Base-by-base conservation (phyloP, 129 eudicot species). In the Heracleum sosnowskyi region DNA sequence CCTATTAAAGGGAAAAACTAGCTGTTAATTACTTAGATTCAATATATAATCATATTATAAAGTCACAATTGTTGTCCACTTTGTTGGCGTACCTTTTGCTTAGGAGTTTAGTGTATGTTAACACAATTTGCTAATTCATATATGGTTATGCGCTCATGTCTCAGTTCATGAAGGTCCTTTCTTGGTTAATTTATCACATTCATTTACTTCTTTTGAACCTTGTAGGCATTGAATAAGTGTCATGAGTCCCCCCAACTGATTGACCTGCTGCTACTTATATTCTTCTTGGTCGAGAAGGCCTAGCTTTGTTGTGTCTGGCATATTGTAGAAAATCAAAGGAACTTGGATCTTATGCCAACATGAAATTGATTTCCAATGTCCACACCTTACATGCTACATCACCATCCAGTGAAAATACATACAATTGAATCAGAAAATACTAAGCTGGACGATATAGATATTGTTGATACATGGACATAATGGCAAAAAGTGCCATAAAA, bases 201-300 rank as follows among this genome's bases (percentile, higher is more conserved):
- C 22, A 35, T 20, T 33, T 69, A 20, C 46, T 69, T 69, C 13
- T 69, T 77, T 33, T 73, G 44, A 51, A 44, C 49, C 74, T 45
- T 57, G 57, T 80, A 94, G 98, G 97, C 88, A 74, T 72, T 95
- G 85, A 92, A 88, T 84, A 95, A 83, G 85, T 95, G 98, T 69
- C 96, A 97, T 36, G 98, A 95, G 68, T 88, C 90, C 98, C 98
- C 79, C 96, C 98, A 28, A 83, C 88, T 6, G 92, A 88, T 84
- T 91, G 98, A 97, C 98, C 98, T 78, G 92, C 90, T 71, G 92
- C 96, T 80, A 97, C 97, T 11, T 95, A 91, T 88, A 90, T 90
- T 83, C 98, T 95, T 81, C 96, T 95, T 86, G 97, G n/a, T n/a
- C n/a, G n/a, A n/a, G n/a, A n/a, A n/a, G n/a, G n/a, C n/a, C n/a